Evolutionary conservation across 345 rosid genomes (phyloP).

Genomic region (Iberis pinnata): DNA sequence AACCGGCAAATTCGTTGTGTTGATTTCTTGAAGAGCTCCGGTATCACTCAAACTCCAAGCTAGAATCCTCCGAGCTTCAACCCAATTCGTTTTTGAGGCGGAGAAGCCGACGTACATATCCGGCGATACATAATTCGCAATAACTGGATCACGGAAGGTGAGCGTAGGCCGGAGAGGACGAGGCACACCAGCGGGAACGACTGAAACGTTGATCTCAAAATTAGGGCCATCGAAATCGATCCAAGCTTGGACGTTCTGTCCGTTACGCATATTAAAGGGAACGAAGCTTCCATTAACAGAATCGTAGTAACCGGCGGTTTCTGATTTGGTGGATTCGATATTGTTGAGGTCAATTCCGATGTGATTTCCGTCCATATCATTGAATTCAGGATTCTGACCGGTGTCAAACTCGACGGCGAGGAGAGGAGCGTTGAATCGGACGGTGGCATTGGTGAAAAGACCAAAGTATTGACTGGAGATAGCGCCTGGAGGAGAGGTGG

Average conservation of each 20-base stretch:
- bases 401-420: conserved; percentile 75
- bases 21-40: conserved; percentile 50
- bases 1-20: conserved; percentile 54
- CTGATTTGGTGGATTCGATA: conserved; percentile 31
- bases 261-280: conserved; percentile 51
- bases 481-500: conserved; percentile 63
- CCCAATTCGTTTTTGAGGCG: conserved; percentile 62
- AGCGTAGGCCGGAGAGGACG: conserved; percentile 57
- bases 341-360: conserved; percentile 69
- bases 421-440: conserved; percentile 44
- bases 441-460: conserved; percentile 45
- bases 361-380: conserved; percentile 63
- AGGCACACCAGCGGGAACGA: conserved; percentile 62
- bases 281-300: conserved; percentile 46
- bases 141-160: conserved; percentile 41
- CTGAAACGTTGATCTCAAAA: conserved; percentile 60
- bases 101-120: conserved; percentile 85
- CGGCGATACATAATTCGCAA: conserved; percentile 66
- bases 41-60: conserved; percentile 89
- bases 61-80: conserved; percentile 57
- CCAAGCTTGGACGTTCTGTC: conserved; percentile 78
- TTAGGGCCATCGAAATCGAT: conserved; percentile 62
- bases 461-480: conserved; percentile 72
- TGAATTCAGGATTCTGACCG: conserved; percentile 54
- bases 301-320: conserved; percentile 51